Conservation (phyloP, 192 early-diverging fungal genomes). For the Globomyces pollinis-pini region DNA sequence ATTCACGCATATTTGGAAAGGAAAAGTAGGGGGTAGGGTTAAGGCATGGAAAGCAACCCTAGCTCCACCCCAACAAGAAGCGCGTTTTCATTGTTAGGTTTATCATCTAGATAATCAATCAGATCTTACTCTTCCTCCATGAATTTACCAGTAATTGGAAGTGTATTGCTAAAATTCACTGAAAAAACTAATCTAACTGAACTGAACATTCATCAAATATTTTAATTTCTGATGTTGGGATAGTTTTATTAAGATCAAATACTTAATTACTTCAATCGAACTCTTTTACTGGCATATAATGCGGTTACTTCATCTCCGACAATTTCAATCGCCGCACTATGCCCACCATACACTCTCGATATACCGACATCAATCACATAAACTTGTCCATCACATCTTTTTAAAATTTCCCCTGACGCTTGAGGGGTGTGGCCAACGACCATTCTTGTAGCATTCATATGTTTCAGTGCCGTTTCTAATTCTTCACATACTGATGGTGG, state of each 20-base stretch:
- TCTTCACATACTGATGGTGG: constrained; percentile 37
- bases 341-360: constrained; percentile 55
- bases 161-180: no score
- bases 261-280: background rate
- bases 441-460: constrained; percentile 54
- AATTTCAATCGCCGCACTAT: constrained; percentile 66
- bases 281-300: constrained; percentile 30
- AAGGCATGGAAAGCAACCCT: no score
- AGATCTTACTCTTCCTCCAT: no score
- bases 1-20: constrained; percentile 89
- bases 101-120: no score
- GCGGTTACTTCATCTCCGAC: constrained; percentile 46
- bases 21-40: background rate
- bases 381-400: constrained; percentile 52
- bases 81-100: no score
- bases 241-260: no score
- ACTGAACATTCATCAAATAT: no score
- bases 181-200: no score
- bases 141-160: no score
- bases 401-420: constrained; percentile 41
- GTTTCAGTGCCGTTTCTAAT: constrained; percentile 35
- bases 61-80: no score
- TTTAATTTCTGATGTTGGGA: no score
- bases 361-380: constrained; percentile 70
- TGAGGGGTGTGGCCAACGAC: constrained; percentile 67